Percentiles rank a stretch among this genome's conserved stretches.
Evolutionary conservation across 164 flowering plant genomes (phyloP).

Genomic region (Aristolochia californica): DNA sequence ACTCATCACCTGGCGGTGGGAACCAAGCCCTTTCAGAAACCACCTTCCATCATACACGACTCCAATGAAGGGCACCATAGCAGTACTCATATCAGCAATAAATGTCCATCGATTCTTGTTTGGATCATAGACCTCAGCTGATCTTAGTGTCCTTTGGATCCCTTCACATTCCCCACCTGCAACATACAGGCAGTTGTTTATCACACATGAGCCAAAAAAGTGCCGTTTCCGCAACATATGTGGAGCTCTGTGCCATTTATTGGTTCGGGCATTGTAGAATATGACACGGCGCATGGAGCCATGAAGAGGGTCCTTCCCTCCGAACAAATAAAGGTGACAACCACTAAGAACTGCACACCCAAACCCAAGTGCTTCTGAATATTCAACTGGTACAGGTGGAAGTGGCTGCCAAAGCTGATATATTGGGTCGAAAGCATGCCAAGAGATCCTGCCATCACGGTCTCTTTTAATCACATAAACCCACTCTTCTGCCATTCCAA

Average conservation of each 20-base stretch:
- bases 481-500: conserved; percentile 97
- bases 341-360: conserved; percentile 95
- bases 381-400: conserved; percentile 84
- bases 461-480: conserved; percentile 91
- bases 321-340: conserved; percentile 79
- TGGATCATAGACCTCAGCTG: conserved; percentile 92
- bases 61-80: conserved; percentile 93
- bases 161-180: conserved; percentile 99
- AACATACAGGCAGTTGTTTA: conserved; percentile 84
- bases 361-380: conserved; percentile 80
- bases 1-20: conserved; percentile 78
- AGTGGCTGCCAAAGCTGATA: conserved; percentile 92
- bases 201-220: conserved; percentile 85
- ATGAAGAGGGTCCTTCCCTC: conserved; percentile 79
- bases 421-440: conserved; percentile 91
- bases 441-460: conserved; percentile 81
- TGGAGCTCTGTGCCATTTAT: conserved; percentile 92
- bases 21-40: conserved; percentile 82
- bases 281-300: conserved; percentile 90
- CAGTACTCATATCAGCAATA: conserved; percentile 83
- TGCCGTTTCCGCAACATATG: conserved; percentile 90
- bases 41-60: conserved; percentile 77
- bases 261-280: conserved; percentile 81
- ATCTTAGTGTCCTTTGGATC: conserved; percentile 69
- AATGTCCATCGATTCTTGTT: conserved; percentile 75